A percentile compares a stretch with the other conserved stretches of the same genome.
Evolutionary conservation across 2,329 filamentous ascomycete genomes (phyloP).

Genomic region (Venturia asperata): DNA sequence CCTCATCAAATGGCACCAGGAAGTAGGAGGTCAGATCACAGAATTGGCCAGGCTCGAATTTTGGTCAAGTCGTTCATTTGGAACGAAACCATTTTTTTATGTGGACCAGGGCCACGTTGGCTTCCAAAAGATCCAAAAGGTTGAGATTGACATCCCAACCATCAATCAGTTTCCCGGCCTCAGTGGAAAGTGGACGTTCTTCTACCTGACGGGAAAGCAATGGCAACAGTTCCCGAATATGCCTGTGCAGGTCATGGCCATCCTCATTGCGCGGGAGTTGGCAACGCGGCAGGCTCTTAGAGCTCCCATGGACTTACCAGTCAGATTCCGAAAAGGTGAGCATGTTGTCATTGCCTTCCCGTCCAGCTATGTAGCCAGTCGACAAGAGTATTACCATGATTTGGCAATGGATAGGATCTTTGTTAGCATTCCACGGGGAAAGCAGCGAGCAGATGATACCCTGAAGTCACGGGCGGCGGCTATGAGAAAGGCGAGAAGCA

Average conservation of each 20-base stretch:
- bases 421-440: neutral
- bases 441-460: neutral
- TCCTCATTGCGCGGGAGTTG: neutral
- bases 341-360: conserved; percentile 9
- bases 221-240: neutral
- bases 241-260: neutral
- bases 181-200: conserved; percentile 4
- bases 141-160: neutral
- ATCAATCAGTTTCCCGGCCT: neutral
- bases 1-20: conserved; percentile 11
- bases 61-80: neutral
- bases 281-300: neutral
- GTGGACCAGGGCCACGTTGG: neutral
- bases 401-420: neutral
- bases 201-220: neutral
- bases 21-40: neutral
- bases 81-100: conserved; percentile 1
- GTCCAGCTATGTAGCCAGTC: neutral
- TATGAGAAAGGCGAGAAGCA: neutral
- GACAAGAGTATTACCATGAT: neutral
- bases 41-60: neutral
- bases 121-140: neutral
- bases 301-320: neutral
- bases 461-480: neutral
- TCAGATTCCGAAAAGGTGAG: conserved; percentile 6